Conservation (phyloP, 2,329 filamentous ascomycete genomes). For the Sclerotinia subarctica region DNA sequence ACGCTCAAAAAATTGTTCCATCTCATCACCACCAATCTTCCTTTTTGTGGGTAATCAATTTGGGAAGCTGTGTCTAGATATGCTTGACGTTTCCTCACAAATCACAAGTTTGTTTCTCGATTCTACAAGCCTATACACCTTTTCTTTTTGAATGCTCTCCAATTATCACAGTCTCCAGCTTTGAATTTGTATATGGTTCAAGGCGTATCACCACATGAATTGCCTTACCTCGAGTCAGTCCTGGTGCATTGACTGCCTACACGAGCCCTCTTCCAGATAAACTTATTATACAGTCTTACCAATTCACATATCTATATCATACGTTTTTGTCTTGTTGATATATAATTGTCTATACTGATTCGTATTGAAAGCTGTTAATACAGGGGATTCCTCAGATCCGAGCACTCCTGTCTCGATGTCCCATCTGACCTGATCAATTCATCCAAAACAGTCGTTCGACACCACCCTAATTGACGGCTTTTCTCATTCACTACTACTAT, state of each 20-base stretch:
- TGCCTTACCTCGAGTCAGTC: conserved; percentile 6
- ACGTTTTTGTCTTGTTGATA: not conserved
- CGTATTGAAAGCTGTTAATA: not conserved
- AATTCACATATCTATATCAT: not conserved
- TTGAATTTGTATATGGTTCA: not conserved
- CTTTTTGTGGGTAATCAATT: conserved; percentile 9
- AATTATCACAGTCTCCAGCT: not conserved
- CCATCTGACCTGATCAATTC: not conserved
- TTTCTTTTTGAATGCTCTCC: not conserved
- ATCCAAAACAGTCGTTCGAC: not conserved
- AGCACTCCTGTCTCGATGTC: conserved; percentile 4
- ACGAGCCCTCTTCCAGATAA: not conserved
- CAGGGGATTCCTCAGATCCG: not conserved
- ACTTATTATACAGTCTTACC: not conserved
- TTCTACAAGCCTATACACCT: not conserved
- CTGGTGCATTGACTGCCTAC: conserved; percentile 6
- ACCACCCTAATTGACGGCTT: not conserved
- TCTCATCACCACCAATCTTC: conserved; percentile 3
- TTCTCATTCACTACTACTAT: not conserved
- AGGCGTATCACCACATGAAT: not conserved
- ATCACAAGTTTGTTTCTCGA: not conserved
- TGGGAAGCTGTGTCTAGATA: not conserved
- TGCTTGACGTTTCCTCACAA: not conserved
- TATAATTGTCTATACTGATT: conserved; percentile 1
- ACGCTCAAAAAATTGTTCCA: conserved; percentile 9